Base-by-base conservation (phyloP, 805 yeast species). In the Hanseniaspora lindneri region DNA sequence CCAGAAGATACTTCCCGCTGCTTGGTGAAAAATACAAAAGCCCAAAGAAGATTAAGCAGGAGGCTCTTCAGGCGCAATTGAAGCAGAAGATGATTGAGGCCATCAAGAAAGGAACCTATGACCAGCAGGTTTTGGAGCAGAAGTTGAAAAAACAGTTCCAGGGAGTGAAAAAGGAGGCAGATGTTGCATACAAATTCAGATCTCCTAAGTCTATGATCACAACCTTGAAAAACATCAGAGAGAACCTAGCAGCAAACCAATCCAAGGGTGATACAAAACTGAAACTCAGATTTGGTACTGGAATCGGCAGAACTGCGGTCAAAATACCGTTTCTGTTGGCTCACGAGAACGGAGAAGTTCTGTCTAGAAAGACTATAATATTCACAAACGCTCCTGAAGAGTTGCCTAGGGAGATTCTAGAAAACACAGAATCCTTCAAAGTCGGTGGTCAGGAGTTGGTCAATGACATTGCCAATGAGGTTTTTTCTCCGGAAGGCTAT, bases 401-500 rank as follows among this genome's bases (percentile, higher is more conserved):
- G 36, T 70, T 72, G 36, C 71, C 73, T 16, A 70, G 72, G 39
- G 67, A 70, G 47, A 78, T 88, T 4, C 64, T 71, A 37, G 66
- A 65, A 10, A 55, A 57, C 46, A 71, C 76, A 21, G 84, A 87
- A 37, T 84, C 86, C 20, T 62, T 71, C 13, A 55, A 72, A 5
- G 83, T 79, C 21, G 96, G 95, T 19, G 94, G 92, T 11, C 61
- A 68, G 30, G 83, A 82, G 23, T 66, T 85, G 46, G 69, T 92
- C 28, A 79, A 78, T 29, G 61, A 71, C 44, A 80, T 89, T 54
- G 65, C 70, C 41, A 65, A 67, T 8, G 76, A 74, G 16, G 67
- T 67, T 28, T 58, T 77, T 28, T 67, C 68, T 16, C 62, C 79
- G 24, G 72, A 74, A 54, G 81, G 79, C 57, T 87, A 86, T 58